Evolutionary conservation across 352 stramenopile species (phyloP).

Genomic region (Globisporangium takayamanum): DNA sequence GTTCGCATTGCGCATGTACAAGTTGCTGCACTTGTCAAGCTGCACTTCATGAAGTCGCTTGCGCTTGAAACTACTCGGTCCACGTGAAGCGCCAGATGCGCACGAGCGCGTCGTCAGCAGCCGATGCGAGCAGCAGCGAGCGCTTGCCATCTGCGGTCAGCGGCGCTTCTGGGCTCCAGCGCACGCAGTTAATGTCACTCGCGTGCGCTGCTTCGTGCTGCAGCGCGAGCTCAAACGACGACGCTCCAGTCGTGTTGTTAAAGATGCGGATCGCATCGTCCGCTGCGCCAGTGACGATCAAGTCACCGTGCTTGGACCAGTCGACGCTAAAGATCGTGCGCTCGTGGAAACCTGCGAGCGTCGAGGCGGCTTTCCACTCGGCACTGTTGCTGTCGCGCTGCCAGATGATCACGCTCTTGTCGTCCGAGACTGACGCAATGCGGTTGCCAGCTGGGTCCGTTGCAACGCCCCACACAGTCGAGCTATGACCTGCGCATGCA

Average conservation of each 20-base stretch:
- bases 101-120: constrained; percentile 53
- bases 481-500: constrained; percentile 56
- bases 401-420: constrained; percentile 93
- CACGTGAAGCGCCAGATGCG: constrained; percentile 62
- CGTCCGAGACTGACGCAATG: constrained; percentile 89
- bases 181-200: constrained; percentile 81
- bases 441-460: constrained; percentile 67
- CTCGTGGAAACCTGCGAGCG: constrained; percentile 82
- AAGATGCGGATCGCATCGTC: constrained; percentile 92
- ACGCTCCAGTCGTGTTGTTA: constrained; percentile 24
- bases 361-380: constrained; percentile 83
- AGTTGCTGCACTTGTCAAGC: no score
- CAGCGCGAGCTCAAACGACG: constrained; percentile 63
- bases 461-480: constrained; percentile 93
- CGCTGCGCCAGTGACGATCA: constrained; percentile 84
- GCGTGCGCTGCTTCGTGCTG: constrained; percentile 47
- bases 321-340: constrained; percentile 91
- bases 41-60: neutral
- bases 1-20: no score
- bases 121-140: constrained; percentile 56
- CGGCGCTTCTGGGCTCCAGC: constrained; percentile 43
- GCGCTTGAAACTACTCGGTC: neutral
- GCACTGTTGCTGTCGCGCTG: constrained; percentile 59
- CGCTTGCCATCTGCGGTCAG: constrained; percentile 18
- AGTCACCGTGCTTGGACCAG: constrained; percentile 85